These are phyloP conservation scores for Pseudoscleropodium purum DNA, from an alignment of 225 moss, liverwort and hornwort genomes.

Conservation along the genomic window DNA sequence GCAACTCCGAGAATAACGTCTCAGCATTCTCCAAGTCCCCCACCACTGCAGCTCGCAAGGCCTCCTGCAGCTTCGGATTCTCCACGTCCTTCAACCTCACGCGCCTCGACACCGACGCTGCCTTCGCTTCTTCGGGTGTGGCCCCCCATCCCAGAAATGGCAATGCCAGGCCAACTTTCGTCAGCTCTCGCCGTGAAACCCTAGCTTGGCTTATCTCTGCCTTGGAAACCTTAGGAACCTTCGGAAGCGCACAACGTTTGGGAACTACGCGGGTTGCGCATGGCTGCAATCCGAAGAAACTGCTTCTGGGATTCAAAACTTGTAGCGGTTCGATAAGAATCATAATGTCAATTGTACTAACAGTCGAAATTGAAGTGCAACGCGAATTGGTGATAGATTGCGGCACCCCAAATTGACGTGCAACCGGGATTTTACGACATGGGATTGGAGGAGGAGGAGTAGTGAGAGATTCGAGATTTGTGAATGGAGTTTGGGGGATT, in stretches of 20 bases:
- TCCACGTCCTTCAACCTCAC: constrained; percentile 75
- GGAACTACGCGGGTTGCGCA: background rate
- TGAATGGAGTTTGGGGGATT: background rate
- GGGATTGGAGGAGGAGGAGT: background rate
- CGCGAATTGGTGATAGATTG: background rate
- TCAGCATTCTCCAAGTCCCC: constrained; percentile 86
- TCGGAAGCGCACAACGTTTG: background rate
- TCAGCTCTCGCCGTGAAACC: constrained; percentile 23
- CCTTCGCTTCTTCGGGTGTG: constrained; percentile 6
- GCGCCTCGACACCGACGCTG: constrained; percentile 38
- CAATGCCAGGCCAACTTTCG: constrained; percentile 9
- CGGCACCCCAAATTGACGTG: background rate
- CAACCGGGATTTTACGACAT: background rate
- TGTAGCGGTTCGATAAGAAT: background rate
- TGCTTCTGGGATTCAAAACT: constrained; percentile 1
- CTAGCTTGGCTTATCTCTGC: background rate
- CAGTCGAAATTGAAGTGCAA: background rate
- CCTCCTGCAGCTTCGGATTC: constrained; percentile 74
- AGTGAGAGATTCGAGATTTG: background rate
- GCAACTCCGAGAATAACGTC: constrained; percentile 59
- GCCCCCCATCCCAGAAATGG: background rate
- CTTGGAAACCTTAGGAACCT: background rate
- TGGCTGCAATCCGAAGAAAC: constrained; percentile 8
- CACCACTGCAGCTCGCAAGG: constrained; percentile 74
- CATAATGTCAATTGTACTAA: background rate